Base-by-base conservation (phyloP, 2,329 filamentous ascomycete genomes). In the Tolypocladium tropicale region DNA sequence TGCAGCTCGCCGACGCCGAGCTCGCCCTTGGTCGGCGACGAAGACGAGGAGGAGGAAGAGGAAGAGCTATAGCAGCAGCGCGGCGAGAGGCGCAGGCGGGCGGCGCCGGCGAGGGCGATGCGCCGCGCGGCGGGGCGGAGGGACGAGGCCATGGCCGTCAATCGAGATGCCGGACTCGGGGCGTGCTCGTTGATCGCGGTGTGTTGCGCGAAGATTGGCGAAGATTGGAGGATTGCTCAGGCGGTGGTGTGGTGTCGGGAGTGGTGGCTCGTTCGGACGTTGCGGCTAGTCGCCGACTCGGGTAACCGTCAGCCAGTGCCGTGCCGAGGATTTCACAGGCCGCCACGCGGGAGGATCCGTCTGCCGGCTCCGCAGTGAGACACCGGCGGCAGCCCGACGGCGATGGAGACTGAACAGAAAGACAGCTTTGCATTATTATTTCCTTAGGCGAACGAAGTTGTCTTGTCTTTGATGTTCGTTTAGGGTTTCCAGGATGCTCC, bases 1-100 rank as follows among this genome's bases (percentile, higher is more conserved):
- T 95, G 85, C 67, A 96, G 84, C 78, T 96, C 90, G 67, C 90
- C 91, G 65, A 94, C 89, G 49, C 78, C 84, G 58, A 95, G 80
- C 63, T 96, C 90, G 41, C 57, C 57, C 39, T 57, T 48, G 50
- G 49, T 16, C 1, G 59, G 23, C 41, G 23, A 14, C 12, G 41
- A 12, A 16, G 46, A n/a, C 16, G 46, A n/a, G 14, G 43, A 30
- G 5, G 46, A 49, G 6, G 46, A n/a, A 7, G 43, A 30, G 5
- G 46, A 49, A 11, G 46, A 6, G 46, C 46, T 32, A 28, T 32
- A 30, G 34, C 16, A 36, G 50, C 30, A 52, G 49, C 46, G 46
- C 4, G 46, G 46, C 28, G 46, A 3, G 18, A 14, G 18, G 18
- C 46, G 28, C 16, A 32, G 28, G 28, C 46, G 46, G 34, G 48